Conservation (phyloP, 495 filamentous ascomycete genomes). For the Aspergillus cristatus region DNA sequence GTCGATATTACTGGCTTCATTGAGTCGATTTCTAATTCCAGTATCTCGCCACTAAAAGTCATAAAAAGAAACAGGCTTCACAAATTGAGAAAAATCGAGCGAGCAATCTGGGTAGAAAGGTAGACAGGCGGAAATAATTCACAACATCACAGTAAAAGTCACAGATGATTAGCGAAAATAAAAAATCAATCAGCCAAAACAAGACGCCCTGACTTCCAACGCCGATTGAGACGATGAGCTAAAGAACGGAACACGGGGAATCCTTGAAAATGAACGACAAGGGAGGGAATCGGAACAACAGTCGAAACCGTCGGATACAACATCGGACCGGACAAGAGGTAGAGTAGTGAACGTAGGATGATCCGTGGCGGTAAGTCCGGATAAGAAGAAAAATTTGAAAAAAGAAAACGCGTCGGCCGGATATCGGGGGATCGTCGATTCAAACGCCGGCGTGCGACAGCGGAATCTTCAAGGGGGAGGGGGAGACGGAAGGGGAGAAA, state of each 20-base stretch:
- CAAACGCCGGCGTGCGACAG: background rate
- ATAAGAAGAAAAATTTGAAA: slow-evolving; percentile 4
- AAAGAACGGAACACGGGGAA: slow-evolving; percentile 25
- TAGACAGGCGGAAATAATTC: slow-evolving; percentile 5
- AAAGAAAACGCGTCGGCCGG: background rate
- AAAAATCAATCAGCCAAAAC: slow-evolving; percentile 31
- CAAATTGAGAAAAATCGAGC: background rate
- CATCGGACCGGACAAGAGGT: slow-evolving; percentile 15
- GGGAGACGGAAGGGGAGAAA: slow-evolving; percentile 3
- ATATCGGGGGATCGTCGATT: background rate
- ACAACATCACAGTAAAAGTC: slow-evolving; percentile 6
- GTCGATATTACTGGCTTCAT: slow-evolving; percentile 11
- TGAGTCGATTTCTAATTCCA: slow-evolving; percentile 4
- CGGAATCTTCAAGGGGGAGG: background rate
- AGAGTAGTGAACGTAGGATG: slow-evolving; percentile 6
- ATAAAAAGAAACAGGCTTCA: background rate
- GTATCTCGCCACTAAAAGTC: slow-evolving; percentile 4
- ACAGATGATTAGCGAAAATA: slow-evolving; percentile 19
- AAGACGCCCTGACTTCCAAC: slow-evolving; percentile 41
- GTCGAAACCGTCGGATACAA: slow-evolving; percentile 4
- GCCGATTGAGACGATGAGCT: slow-evolving; percentile 35
- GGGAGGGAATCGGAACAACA: slow-evolving; percentile 11
- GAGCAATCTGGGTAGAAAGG: slow-evolving; percentile 5
- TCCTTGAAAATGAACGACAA: slow-evolving; percentile 10
- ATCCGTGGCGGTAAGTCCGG: slow-evolving; percentile 14